Evolutionary conservation across 2,329 filamentous ascomycete genomes (phyloP).

Genomic region (Colletotrichum kahawae): DNA sequence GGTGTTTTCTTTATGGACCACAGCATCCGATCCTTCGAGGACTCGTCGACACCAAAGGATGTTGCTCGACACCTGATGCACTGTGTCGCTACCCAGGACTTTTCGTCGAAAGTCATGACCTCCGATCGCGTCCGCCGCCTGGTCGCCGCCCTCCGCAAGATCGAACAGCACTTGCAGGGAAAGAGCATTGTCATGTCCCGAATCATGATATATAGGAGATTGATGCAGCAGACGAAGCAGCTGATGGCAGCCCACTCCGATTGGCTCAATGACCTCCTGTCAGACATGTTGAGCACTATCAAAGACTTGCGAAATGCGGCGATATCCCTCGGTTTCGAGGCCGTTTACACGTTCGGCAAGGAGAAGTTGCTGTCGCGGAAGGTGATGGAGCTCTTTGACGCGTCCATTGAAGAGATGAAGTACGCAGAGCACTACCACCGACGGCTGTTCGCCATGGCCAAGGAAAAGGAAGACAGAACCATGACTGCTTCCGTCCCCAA

Average conservation of each 20-base stretch:
- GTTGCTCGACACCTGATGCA: conserved; percentile 81
- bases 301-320: conserved; percentile 79
- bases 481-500: conserved; percentile 70
- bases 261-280: conserved; percentile 85
- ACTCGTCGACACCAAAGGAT: conserved; percentile 73
- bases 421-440: conserved; percentile 74
- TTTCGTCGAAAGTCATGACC: conserved; percentile 76
- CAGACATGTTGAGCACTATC: conserved; percentile 78
- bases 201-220: conserved; percentile 77
- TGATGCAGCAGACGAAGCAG: conserved; percentile 73
- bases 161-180: conserved; percentile 76
- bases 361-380: conserved; percentile 72
- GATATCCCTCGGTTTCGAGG: conserved; percentile 74
- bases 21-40: conserved; percentile 75
- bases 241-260: conserved; percentile 74
- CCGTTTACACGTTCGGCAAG: conserved; percentile 71
- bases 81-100: conserved; percentile 80
- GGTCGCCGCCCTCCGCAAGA: conserved; percentile 71
- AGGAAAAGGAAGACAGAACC: conserved; percentile 63
- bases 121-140: conserved; percentile 72
- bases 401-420: conserved; percentile 61
- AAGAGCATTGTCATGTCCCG: conserved; percentile 82
- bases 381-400: conserved; percentile 67
- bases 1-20: conserved; percentile 81
- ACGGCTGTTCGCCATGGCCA: conserved; percentile 71